phyloP scores from a whole-genome alignment of 768 basidiomycete genomes.

The Artomyces pyxidatus region DNA sequence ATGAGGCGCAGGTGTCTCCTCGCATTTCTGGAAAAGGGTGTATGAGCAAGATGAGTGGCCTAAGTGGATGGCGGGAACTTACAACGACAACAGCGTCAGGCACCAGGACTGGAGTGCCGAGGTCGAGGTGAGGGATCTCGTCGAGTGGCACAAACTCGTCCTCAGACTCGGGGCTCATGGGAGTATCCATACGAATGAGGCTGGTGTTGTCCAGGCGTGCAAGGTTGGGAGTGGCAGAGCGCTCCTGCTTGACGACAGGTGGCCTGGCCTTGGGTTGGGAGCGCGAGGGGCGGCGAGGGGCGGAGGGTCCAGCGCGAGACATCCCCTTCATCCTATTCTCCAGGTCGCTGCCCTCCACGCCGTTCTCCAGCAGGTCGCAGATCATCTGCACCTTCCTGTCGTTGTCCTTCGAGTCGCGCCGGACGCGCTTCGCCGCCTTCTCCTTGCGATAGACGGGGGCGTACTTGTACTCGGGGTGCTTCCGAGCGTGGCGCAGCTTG shows the following conservation, averaged over 20 bases:
- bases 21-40: not conserved
- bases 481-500: slow-evolving; percentile 37
- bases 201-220: not conserved
- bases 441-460: slow-evolving; percentile 35
- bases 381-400: slow-evolving; percentile 30
- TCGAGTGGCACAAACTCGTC: not conserved
- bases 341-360: slow-evolving; percentile 25
- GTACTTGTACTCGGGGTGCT: slow-evolving; percentile 58
- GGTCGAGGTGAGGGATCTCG: not conserved
- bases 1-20: not conserved
- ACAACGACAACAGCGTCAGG: not conserved
- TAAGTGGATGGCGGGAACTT: not conserved
- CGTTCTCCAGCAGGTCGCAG: slow-evolving; percentile 28
- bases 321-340: slow-evolving; percentile 10
- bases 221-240: not conserved
- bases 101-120: not conserved
- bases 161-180: not conserved
- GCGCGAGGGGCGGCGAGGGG: not conserved
- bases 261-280: not conserved
- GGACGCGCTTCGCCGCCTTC: slow-evolving; percentile 29
- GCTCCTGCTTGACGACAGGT: not conserved
- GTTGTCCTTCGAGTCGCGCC: slow-evolving; percentile 12
- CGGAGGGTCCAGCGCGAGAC: not conserved
- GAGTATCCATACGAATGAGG: not conserved
- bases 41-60: not conserved